Base-by-base conservation (phyloP, 257 asterid genomes). In the Solanum gandarillasii region DNA sequence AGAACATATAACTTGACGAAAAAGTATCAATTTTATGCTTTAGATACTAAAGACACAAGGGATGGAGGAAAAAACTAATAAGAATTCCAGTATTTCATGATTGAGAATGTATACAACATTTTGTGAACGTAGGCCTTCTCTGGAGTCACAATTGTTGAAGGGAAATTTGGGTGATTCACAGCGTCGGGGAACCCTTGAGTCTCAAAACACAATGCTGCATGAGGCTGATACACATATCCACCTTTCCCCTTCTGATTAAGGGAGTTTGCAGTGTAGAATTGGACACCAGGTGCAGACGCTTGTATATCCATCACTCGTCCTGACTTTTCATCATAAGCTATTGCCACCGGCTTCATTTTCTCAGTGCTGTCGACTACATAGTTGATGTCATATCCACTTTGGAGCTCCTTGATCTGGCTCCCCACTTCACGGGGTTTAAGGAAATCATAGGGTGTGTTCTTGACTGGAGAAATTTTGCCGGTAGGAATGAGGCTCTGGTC, bases 161-260 rank as follows among this genome's bases (percentile, higher is more conserved):
- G 90, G 55, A 89, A 87, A 43, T 85, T 87, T 12, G 84, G 89
- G 35, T 87, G 90, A 72, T 87, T 89, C 78, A 87, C 88, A 23
- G 90, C 83, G 35, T 87, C 90, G 1, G 91, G 88, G 38, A 34
- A 89, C 1, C 87, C 90, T 71, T 84, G 90, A 60, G 90, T 84
- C 60, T 78, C 90, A 5, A 89, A 85, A 82, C 68, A 67, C 25
- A 76, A 78, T 8, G 88, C 91, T 7, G 83, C 48, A 31, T 79
- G 76, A 48, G 88, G 73, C 29, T 70, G 84, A 38, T 84, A 89
- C 25, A 79, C 34, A 7, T 36, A 34, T 35, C 90, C 91, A 23
- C 87, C 87, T 81, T 89, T 89, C 0, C 90, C 91, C 52, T 36
- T 68, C 21, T 87, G 43, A 35, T 16, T 83, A 12, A 87, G 34